Evolutionary conservation across 352 stramenopile genomes (phyloP).

Genomic region (Chrysophaeum taylorii): DNA sequence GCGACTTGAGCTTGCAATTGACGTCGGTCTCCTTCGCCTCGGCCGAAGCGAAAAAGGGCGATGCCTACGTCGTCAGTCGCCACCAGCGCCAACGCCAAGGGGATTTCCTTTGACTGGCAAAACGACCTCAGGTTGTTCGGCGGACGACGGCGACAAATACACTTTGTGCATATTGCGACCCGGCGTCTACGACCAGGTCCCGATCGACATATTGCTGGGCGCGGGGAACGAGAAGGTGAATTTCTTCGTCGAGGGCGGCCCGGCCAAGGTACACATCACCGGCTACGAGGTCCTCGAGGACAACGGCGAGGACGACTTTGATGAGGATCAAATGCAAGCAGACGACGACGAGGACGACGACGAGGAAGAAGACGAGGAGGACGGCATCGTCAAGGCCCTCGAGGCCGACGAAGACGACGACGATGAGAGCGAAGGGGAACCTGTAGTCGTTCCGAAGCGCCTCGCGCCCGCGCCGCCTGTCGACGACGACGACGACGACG

Average conservation of each 20-base stretch:
- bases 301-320: background rate
- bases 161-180: slow-evolving; percentile 1
- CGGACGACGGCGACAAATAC: too few relatives aligned
- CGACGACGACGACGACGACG: background rate
- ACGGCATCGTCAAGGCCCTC: background rate
- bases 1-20: slow-evolving; percentile 3
- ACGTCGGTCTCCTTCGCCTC: background rate
- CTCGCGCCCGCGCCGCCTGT: too few relatives aligned
- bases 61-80: background rate
- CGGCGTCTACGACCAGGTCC: background rate
- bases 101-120: background rate
- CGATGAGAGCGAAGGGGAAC: too few relatives aligned
- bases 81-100: background rate
- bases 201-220: slow-evolving; percentile 5
- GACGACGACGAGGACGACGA: background rate
- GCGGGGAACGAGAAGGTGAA: slow-evolving; percentile 3
- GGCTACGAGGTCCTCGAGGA: slow-evolving; percentile 18
- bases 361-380: slow-evolving; percentile 3
- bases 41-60: slow-evolving; percentile 3
- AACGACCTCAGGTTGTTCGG: background rate
- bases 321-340: too few relatives aligned
- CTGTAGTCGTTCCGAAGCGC: too few relatives aligned
- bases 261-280: slow-evolving; percentile 10
- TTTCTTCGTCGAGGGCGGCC: background rate
- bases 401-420: background rate